Conservation (phyloP, 345 rosid species). For the Dimocarpus longan region DNA sequence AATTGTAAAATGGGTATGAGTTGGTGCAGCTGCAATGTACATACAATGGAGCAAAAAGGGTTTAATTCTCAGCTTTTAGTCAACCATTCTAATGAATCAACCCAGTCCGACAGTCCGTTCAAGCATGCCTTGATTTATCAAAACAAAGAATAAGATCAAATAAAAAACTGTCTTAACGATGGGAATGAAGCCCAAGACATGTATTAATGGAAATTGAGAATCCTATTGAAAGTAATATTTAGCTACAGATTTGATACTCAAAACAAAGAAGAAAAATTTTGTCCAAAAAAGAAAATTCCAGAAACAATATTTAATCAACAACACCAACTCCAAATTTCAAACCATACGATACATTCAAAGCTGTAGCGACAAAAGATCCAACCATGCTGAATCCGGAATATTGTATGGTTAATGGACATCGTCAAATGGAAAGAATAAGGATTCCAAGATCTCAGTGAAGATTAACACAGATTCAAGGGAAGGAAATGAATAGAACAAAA, state of each 20-base stretch:
- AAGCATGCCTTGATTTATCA: too few species aligned
- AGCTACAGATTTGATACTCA: background rate
- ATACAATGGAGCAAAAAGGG: too few species aligned
- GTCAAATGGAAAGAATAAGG: background rate
- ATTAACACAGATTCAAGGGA: conserved; percentile 7
- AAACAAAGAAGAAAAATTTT: background rate
- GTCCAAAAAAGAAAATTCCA: conserved; percentile 3
- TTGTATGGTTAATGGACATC: background rate
- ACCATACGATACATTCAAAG: conserved; percentile 5
- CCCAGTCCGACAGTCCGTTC: too few species aligned
- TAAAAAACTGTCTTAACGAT: too few species aligned
- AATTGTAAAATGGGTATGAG: too few species aligned
- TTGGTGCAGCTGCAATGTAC: too few species aligned
- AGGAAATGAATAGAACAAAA: conserved; percentile 20
- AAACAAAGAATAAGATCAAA: too few species aligned
- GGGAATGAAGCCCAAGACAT: background rate
- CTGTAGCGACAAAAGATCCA: background rate
- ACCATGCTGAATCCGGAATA: background rate
- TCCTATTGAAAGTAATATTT: background rate
- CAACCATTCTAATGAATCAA: too few species aligned
- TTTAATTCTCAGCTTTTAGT: too few species aligned
- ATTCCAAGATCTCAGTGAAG: conserved; percentile 12
- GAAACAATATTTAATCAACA: background rate
- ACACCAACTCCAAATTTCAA: conserved; percentile 9
- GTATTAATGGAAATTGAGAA: background rate